These are phyloP conservation scores for Musa acuminata DNA, from an alignment of 176 grass and related monocot genomes.

Conservation along the genomic window DNA sequence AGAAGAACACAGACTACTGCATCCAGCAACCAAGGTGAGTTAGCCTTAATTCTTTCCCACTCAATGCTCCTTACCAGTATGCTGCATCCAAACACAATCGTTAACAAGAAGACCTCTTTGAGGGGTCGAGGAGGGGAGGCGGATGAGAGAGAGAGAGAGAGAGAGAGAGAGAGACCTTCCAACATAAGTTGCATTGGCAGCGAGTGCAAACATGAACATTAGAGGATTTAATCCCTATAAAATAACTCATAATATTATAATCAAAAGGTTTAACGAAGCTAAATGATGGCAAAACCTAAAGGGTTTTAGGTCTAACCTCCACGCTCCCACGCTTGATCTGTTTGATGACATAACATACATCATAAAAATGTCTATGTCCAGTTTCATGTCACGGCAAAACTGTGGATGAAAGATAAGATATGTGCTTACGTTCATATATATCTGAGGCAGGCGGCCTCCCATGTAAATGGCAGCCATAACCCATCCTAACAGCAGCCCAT, in stretches of 20 bases:
- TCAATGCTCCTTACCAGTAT: conserved; percentile 17
- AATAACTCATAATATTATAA: background rate
- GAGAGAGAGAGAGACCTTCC: conserved; percentile 5
- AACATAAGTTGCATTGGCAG: conserved; percentile 18
- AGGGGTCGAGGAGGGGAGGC: too few relatives aligned
- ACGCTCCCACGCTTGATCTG: conserved; percentile 23
- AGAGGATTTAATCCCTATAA: conserved; percentile 22
- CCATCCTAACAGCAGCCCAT: conserved; percentile 12
- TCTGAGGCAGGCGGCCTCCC: conserved; percentile 22
- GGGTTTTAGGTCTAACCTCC: conserved; percentile 6
- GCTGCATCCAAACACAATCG: background rate
- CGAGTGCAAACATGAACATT: conserved; percentile 23
- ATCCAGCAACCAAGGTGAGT: conserved; percentile 18
- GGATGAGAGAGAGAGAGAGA: too few relatives aligned
- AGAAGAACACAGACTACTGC: conserved; percentile 19
- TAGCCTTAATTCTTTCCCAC: conserved; percentile 17
- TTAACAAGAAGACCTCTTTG: too few relatives aligned
- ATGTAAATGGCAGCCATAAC: conserved; percentile 25
- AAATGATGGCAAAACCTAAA: background rate
- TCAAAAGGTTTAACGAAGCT: too few relatives aligned
- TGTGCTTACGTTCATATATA: conserved; percentile 8
- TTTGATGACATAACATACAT: background rate
- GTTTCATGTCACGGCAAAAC: too few relatives aligned
- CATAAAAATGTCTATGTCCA: too few relatives aligned
- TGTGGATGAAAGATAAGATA: too few relatives aligned